Conservation (phyloP, 148 eudicot genomes). For the Gaultheria prostrata region DNA sequence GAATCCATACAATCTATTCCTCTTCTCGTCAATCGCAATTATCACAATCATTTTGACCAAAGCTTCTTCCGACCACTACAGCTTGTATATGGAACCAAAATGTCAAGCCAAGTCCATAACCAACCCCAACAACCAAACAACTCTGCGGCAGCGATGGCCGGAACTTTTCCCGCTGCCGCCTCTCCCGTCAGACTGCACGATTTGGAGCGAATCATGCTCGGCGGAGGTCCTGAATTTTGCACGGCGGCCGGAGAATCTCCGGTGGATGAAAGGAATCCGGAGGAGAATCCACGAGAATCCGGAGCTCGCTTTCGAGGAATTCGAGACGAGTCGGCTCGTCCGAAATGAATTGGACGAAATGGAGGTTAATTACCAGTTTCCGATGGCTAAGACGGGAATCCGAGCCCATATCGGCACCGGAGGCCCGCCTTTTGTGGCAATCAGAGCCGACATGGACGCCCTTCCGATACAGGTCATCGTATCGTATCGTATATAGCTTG, state of each 20-base stretch:
- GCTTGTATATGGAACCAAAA: neutral
- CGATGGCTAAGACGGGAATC: constrained; percentile 65
- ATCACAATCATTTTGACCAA: neutral
- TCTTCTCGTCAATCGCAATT: neutral
- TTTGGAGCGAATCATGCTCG: constrained; percentile 29
- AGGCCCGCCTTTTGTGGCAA: constrained; percentile 67
- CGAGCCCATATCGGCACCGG: constrained; percentile 64
- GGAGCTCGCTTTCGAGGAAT: constrained; percentile 67
- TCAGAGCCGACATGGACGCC: constrained; percentile 91
- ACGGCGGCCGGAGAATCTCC: constrained; percentile 26
- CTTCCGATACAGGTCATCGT: constrained; percentile 62
- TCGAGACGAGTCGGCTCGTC: constrained; percentile 48
- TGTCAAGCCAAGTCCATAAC: neutral
- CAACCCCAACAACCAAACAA: neutral
- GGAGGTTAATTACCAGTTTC: constrained; percentile 40
- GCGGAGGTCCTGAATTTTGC: constrained; percentile 41
- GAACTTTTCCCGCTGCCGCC: neutral
- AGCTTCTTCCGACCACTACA: neutral
- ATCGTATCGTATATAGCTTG: neutral
- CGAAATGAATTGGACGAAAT: constrained; percentile 45
- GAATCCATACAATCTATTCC: neutral
- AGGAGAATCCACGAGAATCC: constrained; percentile 64
- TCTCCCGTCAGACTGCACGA: neutral
- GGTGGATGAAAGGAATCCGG: constrained; percentile 49
- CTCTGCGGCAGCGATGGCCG: neutral